These are phyloP conservation scores for Mortierella sp. DNA, from an alignment of 371 early-diverging fungal genomes.

Conservation along the genomic window DNA sequence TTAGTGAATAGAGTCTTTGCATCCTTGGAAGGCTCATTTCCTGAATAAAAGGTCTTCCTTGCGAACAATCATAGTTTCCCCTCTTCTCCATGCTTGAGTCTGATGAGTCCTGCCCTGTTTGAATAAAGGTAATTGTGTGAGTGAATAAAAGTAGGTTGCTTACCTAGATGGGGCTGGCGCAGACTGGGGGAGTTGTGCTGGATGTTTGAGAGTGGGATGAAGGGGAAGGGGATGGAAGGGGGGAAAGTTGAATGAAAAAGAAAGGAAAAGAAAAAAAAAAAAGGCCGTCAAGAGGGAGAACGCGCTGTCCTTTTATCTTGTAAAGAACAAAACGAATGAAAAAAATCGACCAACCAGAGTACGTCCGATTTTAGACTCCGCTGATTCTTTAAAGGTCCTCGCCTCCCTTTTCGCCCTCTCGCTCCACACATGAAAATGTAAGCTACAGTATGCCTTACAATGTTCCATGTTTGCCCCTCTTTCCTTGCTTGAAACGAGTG, in stretches of 20 bases:
- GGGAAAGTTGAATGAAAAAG: constrained; percentile 6
- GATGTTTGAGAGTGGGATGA: neutral
- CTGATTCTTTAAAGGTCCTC: too few species aligned
- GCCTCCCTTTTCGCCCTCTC: too few species aligned
- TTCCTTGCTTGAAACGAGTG: neutral
- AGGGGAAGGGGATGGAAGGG: neutral
- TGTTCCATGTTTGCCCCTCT: neutral
- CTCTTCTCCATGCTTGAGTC: neutral
- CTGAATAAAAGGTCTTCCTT: neutral
- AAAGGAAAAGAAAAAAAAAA: neutral
- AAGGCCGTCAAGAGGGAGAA: neutral
- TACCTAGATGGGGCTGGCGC: constrained; percentile 2
- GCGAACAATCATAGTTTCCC: neutral
- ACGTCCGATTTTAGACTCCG: neutral
- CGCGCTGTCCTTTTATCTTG: neutral
- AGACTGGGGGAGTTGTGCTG: neutral
- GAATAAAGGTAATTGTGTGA: neutral
- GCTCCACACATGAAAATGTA: too few species aligned
- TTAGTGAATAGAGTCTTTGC: neutral
- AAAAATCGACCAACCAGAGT: neutral
- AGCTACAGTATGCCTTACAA: too few species aligned
- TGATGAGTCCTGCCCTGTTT: neutral
- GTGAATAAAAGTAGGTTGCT: neutral
- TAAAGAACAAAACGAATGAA: neutral
- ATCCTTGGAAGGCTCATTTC: too few species aligned